phyloP scores from a whole-genome alignment of 192 early-diverging fungal species.

The Ambispora gerdemannii region DNA sequence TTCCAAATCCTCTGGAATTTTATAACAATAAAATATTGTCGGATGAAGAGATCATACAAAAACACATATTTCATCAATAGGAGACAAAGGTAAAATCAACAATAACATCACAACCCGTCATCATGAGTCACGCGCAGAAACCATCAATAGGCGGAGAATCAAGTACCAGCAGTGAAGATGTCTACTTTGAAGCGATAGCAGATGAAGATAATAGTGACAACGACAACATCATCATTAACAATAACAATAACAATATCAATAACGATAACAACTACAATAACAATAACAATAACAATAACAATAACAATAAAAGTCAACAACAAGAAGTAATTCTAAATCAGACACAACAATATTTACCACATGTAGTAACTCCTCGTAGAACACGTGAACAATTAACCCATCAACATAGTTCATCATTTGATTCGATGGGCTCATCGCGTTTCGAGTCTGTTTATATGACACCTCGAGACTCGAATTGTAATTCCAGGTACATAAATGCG shows the following conservation, averaged over 20 bases:
- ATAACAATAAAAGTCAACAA: too few species aligned
- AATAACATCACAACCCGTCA: too few species aligned
- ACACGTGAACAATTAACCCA: not conserved
- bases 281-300: too few species aligned
- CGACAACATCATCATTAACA: not conserved
- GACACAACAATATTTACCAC: not conserved
- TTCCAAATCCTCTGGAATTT: too few species aligned
- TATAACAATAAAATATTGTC: too few species aligned
- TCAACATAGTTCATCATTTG: not conserved
- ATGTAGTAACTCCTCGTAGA: too few species aligned
- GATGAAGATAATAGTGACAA: not conserved
- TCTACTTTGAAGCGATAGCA: not conserved
- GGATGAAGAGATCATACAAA: too few species aligned
- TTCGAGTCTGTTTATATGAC: slow-evolving; percentile 14
- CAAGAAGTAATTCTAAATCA: too few species aligned
- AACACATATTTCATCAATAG: too few species aligned
- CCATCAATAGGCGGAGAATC: not conserved
- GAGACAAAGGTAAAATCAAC: too few species aligned
- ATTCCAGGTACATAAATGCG: not conserved
- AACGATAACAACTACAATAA: not conserved
- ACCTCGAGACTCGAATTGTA: not conserved
- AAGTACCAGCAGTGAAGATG: not conserved
- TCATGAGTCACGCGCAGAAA: not conserved
- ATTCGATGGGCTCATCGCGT: not conserved
- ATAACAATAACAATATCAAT: not conserved